Evolutionary conservation across 2,329 filamentous ascomycete genomes (phyloP).

Genomic region (Exserohilum turcica): DNA sequence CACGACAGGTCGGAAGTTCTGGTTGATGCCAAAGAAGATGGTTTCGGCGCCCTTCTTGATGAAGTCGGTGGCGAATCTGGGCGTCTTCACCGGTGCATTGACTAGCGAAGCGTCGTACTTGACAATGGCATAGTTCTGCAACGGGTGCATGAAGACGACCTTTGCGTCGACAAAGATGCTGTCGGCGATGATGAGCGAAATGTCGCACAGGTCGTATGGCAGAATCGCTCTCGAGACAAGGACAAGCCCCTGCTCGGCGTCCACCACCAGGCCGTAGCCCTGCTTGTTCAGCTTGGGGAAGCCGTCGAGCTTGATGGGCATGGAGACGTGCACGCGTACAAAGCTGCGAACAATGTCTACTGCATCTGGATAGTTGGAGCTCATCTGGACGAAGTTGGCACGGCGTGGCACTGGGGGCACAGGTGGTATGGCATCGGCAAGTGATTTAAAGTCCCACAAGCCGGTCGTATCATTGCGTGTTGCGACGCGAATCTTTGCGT

Average conservation of each 20-base stretch:
- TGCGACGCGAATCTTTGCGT: slow-evolving; percentile 89
- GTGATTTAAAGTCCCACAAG: slow-evolving; percentile 90
- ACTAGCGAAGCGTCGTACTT: slow-evolving; percentile 93
- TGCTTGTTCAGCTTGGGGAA: slow-evolving; percentile 94
- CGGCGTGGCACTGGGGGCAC: slow-evolving; percentile 72
- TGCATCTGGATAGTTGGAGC: slow-evolving; percentile 85
- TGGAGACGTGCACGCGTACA: slow-evolving; percentile 87
- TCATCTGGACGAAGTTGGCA: slow-evolving; percentile 90
- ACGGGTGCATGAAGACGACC: slow-evolving; percentile 91
- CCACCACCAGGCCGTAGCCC: slow-evolving; percentile 95
- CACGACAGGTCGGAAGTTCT: slow-evolving; percentile 90
- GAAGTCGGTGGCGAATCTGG: slow-evolving; percentile 76
- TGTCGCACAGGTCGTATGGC: slow-evolving; percentile 95
- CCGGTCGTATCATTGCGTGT: slow-evolving; percentile 88
- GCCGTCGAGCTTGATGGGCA: slow-evolving; percentile 97
- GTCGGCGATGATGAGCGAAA: slow-evolving; percentile 93
- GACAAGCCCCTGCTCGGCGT: slow-evolving; percentile 93
- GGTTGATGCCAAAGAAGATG: slow-evolving; percentile 97
- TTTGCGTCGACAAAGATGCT: slow-evolving; percentile 94
- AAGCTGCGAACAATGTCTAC: slow-evolving; percentile 94
- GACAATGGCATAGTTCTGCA: slow-evolving; percentile 96
- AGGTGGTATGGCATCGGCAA: slow-evolving; percentile 80
- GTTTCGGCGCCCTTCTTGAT: slow-evolving; percentile 94
- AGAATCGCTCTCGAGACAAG: slow-evolving; percentile 93
- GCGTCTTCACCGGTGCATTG: slow-evolving; percentile 90